phyloP scores from a whole-genome alignment of 345 rosid genomes.

The Lepidium aucheri region DNA sequence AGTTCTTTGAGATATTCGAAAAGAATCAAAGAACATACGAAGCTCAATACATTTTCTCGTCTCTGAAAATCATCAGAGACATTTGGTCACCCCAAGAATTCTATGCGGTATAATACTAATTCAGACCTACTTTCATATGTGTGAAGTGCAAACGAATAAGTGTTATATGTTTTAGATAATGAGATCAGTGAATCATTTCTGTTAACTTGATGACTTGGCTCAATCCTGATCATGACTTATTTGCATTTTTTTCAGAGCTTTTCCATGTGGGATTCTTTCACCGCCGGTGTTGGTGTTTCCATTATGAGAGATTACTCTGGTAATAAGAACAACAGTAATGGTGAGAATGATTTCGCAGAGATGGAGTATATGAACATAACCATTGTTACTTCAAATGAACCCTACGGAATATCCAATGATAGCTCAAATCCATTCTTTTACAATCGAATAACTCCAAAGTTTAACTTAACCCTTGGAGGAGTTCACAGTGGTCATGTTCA shows the following conservation, averaged over 20 bases:
- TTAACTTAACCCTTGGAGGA: constrained; percentile 46
- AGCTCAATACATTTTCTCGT: constrained; percentile 63
- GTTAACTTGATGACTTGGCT: too few relatives aligned
- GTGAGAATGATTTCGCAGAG: constrained; percentile 73
- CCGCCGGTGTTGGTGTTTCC: constrained; percentile 75
- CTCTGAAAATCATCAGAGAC: constrained; percentile 66
- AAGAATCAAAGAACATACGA: constrained; percentile 51
- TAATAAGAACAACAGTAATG: constrained; percentile 9
- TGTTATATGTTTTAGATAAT: constrained; percentile 15
- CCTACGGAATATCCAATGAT: constrained; percentile 46
- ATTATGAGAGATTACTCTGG: constrained; percentile 45
- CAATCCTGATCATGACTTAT: too few relatives aligned
- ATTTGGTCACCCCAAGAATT: constrained; percentile 69
- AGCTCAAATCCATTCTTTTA: constrained; percentile 82
- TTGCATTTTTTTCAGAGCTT: constrained; percentile 40
- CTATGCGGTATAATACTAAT: constrained; percentile 34
- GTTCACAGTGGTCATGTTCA: constrained; percentile 93
- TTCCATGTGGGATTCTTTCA: constrained; percentile 96
- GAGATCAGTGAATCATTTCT: neutral
- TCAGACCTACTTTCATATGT: neutral
- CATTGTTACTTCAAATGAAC: constrained; percentile 71
- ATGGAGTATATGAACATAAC: constrained; percentile 89
- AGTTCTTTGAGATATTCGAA: constrained; percentile 57
- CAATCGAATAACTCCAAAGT: constrained; percentile 47
- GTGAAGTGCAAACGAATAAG: neutral